Percentiles rank a stretch among this genome's conserved stretches.
Conservation (phyloP, 73 alveolate species). For the Tetrahymena elliotti region DNA sequence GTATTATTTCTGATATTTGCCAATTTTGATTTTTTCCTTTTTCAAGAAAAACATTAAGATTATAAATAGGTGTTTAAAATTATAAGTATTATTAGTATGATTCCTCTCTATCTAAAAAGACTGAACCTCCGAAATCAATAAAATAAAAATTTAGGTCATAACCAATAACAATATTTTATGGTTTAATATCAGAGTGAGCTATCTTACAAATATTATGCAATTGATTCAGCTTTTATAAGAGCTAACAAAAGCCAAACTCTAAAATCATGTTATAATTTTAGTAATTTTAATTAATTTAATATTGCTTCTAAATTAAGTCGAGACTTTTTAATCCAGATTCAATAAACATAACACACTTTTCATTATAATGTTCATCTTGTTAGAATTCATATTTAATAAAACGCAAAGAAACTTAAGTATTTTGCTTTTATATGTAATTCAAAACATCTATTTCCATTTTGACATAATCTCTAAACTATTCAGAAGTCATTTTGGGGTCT, state of each 20-base stretch:
- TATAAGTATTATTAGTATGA: no score
- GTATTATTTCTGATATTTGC: not conserved
- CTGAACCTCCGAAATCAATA: not conserved
- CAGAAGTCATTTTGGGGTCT: no score
- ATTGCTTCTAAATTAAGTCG: no score
- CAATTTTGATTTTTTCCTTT: not conserved
- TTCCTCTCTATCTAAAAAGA: not conserved
- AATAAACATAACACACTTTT: no score
- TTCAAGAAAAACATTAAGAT: not conserved
- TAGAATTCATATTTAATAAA: no score
- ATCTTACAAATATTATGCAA: not conserved
- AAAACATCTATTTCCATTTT: no score
- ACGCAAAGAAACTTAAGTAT: no score
- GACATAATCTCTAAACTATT: no score
- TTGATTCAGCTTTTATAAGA: not conserved
- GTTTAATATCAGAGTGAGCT: not conserved
- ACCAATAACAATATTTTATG: not conserved
- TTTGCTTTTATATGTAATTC: no score
- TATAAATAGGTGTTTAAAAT: no score
- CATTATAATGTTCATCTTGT: no score
- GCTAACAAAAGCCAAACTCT: not conserved
- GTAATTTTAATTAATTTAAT: no score
- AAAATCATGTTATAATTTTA: not conserved
- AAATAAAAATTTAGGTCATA: not conserved
- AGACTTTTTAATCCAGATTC: not conserved